Evolutionary conservation across 1,284 basidiomycete genomes (phyloP).

Genomic region (Hypsizygus ulmarius): DNA sequence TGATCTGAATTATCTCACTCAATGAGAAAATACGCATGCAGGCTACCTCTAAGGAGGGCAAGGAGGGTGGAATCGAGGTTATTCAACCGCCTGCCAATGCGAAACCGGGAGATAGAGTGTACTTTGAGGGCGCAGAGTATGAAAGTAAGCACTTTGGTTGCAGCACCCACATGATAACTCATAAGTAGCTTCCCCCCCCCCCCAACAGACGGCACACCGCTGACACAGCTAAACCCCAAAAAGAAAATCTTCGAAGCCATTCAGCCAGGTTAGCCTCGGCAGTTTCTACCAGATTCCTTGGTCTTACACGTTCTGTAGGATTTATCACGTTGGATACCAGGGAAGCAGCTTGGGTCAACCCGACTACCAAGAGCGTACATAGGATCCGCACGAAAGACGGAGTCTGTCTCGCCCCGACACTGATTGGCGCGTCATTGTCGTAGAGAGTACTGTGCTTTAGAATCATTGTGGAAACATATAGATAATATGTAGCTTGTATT

Average conservation of each 20-base stretch:
- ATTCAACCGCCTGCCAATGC: conserved; percentile 84
- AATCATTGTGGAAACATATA: background rate
- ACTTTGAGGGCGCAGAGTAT: conserved; percentile 86
- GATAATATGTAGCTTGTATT: background rate
- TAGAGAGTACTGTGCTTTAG: conserved; percentile 32
- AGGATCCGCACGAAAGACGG: conserved; percentile 85
- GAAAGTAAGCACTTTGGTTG: conserved; percentile 53
- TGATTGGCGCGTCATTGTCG: conserved; percentile 86
- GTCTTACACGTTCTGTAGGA: conserved; percentile 37
- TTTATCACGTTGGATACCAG: conserved; percentile 84
- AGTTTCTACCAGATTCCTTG: background rate
- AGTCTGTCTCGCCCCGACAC: conserved; percentile 75
- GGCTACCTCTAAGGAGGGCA: conserved; percentile 87
- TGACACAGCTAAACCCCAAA: conserved; percentile 90
- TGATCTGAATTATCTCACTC: background rate
- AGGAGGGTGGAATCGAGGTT: conserved; percentile 88
- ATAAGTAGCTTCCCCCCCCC: conserved; percentile 6
- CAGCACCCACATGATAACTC: background rate
- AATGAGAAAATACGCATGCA: conserved; percentile 27
- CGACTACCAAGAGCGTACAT: conserved; percentile 77
- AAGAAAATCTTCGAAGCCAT: conserved; percentile 97
- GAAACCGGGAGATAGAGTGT: conserved; percentile 88
- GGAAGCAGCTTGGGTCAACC: conserved; percentile 92
- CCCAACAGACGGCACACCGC: conserved; percentile 59
- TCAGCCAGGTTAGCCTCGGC: conserved; percentile 64